Evolutionary conservation across 192 early-diverging fungal species (phyloP).

Genomic region (Chytriomyces confervae): DNA sequence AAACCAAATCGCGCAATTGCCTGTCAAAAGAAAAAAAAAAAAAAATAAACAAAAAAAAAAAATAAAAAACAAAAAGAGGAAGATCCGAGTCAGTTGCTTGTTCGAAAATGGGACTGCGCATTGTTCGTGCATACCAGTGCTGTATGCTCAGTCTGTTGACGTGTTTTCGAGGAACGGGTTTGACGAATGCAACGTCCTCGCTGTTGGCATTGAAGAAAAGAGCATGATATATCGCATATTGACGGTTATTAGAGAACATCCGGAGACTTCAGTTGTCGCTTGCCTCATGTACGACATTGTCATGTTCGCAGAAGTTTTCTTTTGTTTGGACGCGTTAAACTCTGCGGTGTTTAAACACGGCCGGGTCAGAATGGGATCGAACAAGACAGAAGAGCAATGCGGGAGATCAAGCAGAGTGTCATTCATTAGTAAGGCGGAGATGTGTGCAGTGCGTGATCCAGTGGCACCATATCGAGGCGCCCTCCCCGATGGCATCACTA

Average conservation of each 20-base stretch:
- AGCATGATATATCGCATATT: neutral
- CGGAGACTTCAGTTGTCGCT: neutral
- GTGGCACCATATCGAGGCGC: too few species aligned
- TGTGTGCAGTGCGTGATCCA: too few species aligned
- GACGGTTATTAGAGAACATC: neutral
- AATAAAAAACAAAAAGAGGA: too few species aligned
- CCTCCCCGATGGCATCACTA: too few species aligned
- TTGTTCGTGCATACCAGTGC: constrained; percentile 72
- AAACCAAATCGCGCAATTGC: constrained; percentile 90
- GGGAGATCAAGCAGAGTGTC: too few species aligned
- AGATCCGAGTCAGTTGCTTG: too few species aligned
- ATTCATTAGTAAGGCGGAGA: too few species aligned
- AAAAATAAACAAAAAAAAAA: neutral
- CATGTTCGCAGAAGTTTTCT: neutral
- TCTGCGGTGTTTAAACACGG: too few species aligned
- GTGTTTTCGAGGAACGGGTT: constrained; percentile 70
- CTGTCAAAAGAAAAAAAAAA: constrained; percentile 46
- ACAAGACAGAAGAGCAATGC: too few species aligned
- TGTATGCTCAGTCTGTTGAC: constrained; percentile 85
- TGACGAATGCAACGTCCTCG: constrained; percentile 76
- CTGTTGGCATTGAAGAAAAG: constrained; percentile 27
- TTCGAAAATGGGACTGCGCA: neutral
- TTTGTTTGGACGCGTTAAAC: neutral
- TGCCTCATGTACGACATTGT: neutral
- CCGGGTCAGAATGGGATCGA: too few species aligned